Base-by-base conservation (phyloP, 495 filamentous ascomycete genomes). In the Pyrenula aspistea region DNA sequence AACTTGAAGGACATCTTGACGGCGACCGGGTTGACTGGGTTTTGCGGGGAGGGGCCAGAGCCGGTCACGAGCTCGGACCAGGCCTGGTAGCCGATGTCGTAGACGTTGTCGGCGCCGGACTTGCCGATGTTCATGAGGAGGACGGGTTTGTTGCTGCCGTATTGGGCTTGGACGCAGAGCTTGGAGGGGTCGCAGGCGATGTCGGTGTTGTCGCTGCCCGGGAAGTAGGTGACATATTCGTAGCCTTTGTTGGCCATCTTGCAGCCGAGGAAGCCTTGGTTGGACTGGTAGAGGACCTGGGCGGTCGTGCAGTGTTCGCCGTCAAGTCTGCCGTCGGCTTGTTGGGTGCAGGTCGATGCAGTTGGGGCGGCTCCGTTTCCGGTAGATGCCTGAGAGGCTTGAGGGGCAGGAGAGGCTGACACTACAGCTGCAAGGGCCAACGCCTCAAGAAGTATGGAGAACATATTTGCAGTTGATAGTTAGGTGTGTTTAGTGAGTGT, bases 151-250 rank as follows among this genome's bases (percentile, higher is more conserved):
- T 15, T 61, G 59, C 12, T 58, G 49, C 31, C 61, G 63, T 21
- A 62, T 55, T 47, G 64, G 20, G 66, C 67, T 58, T 57, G 65
- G 24, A 61, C 62, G 59, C 57, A 61, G 62, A 42, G 31, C 8
- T 15, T 15, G 31, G 31, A 8, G 4, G 31, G 8, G 31, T 42
- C 31, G 31, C 15, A 8, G 8, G 31, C 15, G 31, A 42, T 42
- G 4, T 42, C 31, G 15, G 8, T 42, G 31, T 4, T 42, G 15
- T 15, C 60, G 15, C 22, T 56, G n/a, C 23, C 20, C 2, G 42
- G 12, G 23, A 22, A 22, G 25, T 3, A 24, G 53, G 53, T 21
- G 31, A 31, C 56, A 53, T 54, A 12, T 60, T 24, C 21, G 36
- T 59, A 3, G 31, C 4, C 47, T 56, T 31, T 19, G 24, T n/a